A percentile compares a stretch with the other conserved stretches of the same genome.
Evolutionary conservation across 2,329 filamentous ascomycete species (phyloP).

Genomic region (Aspergillus calidoustus): DNA sequence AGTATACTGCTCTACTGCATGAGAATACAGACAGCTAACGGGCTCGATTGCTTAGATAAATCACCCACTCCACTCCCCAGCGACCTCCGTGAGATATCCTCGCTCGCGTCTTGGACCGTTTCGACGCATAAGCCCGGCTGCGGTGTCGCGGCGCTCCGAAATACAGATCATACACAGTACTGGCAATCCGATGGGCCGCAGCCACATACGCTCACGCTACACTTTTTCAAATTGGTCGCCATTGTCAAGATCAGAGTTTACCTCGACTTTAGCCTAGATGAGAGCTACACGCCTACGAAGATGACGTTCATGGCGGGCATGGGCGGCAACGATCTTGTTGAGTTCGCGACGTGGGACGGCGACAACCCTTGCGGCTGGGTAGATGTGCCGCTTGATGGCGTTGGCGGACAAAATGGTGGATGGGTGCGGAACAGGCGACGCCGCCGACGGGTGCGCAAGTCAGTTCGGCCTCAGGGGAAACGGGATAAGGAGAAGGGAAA

Average conservation of each 20-base stretch:
- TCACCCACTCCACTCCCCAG: constrained; percentile 43
- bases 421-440: constrained; percentile 32
- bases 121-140: constrained; percentile 67
- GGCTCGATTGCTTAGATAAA: constrained; percentile 32
- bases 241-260: constrained; percentile 58
- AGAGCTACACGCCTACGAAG: constrained; percentile 94
- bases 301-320: constrained; percentile 89
- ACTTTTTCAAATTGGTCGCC: constrained; percentile 62
- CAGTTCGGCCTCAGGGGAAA: neutral
- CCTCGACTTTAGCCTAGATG: constrained; percentile 89
- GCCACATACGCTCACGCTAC: constrained; percentile 65
- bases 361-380: constrained; percentile 87
- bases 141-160: constrained; percentile 62
- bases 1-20: neutral
- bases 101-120: constrained; percentile 69
- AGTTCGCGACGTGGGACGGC: constrained; percentile 81
- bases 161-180: constrained; percentile 60
- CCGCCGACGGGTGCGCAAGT: constrained; percentile 19
- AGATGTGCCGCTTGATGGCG: constrained; percentile 72
- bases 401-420: constrained; percentile 53
- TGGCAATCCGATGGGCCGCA: constrained; percentile 72
- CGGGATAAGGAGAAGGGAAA: constrained; percentile 27
- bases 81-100: constrained; percentile 65
- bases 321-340: constrained; percentile 86
- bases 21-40: neutral